Percentiles rank a stretch among this genome's conserved stretches.
Conservation (phyloP, 2,329 filamentous ascomycete genomes). For the Knufia petricola region DNA sequence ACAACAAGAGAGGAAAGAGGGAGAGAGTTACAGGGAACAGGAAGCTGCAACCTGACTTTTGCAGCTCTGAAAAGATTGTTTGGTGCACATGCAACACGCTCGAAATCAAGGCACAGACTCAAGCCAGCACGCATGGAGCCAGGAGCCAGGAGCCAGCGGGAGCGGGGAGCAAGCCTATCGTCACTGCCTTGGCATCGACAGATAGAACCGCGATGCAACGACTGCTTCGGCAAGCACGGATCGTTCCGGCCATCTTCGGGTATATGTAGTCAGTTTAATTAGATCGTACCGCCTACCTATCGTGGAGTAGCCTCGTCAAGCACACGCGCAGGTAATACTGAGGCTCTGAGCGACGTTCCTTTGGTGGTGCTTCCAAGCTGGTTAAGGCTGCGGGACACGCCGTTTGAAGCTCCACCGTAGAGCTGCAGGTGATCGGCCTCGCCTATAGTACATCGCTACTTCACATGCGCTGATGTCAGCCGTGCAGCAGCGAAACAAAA, state of each 20-base stretch:
- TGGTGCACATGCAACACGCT: background rate
- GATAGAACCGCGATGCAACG: too few species aligned
- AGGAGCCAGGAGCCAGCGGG: background rate
- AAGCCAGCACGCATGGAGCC: too few species aligned
- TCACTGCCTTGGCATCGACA: too few species aligned
- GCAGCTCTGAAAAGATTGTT: background rate
- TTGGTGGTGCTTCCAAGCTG: background rate
- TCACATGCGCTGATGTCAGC: conserved; percentile 10
- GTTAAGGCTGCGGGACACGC: background rate
- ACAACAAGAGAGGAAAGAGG: background rate
- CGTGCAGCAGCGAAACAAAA: background rate
- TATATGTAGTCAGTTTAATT: too few species aligned
- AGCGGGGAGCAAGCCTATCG: background rate
- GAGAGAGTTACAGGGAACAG: background rate
- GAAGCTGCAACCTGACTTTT: background rate
- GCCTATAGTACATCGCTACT: background rate
- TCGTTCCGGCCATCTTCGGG: too few species aligned
- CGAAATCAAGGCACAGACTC: background rate
- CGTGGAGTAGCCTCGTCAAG: too few species aligned
- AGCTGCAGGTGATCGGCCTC: background rate
- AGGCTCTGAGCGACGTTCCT: too few species aligned
- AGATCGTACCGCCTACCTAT: too few species aligned
- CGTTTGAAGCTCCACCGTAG: background rate
- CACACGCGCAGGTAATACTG: too few species aligned
- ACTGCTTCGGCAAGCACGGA: background rate